These are phyloP conservation scores for Nitzschia inconspicua DNA, from an alignment of 108 stramenopile species.

Conservation along the genomic window DNA sequence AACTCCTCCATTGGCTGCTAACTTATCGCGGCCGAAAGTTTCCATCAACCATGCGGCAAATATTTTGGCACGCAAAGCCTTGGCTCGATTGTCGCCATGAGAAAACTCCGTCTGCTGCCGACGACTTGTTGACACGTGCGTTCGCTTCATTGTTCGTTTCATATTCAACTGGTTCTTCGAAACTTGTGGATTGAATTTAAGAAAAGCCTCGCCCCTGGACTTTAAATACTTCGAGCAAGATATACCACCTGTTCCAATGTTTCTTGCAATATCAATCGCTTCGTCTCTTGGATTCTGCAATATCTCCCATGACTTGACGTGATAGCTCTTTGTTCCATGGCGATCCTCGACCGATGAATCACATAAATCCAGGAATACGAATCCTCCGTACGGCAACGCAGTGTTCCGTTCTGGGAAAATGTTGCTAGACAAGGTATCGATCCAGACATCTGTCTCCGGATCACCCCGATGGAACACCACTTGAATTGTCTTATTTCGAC, in stretches of 20 bases:
- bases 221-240: conserved; percentile 61
- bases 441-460: conserved; percentile 12
- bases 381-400: conserved; percentile 53
- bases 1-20: conserved; percentile 20
- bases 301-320: conserved; percentile 50
- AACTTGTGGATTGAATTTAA: conserved; percentile 21
- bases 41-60: conserved; percentile 65
- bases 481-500: conserved; percentile 13
- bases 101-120: conserved; percentile 2
- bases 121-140: not conserved
- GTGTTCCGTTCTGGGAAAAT: conserved; percentile 55
- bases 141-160: conserved; percentile 1
- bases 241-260: conserved; percentile 40
- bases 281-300: conserved; percentile 44
- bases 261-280: conserved; percentile 35
- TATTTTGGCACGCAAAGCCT: conserved; percentile 47
- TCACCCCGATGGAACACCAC: conserved; percentile 42
- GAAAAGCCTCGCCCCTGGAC: conserved; percentile 32
- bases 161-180: not conserved
- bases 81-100: conserved; percentile 55
- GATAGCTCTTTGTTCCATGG: not conserved
- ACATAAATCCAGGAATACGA: conserved; percentile 27
- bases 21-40: conserved; percentile 13
- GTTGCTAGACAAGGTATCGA: conserved; percentile 24
- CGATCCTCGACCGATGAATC: too few species aligned